These are phyloP conservation scores for Venustampulla echinocandica DNA, from an alignment of 495 filamentous ascomycete genomes.

Conservation along the genomic window DNA sequence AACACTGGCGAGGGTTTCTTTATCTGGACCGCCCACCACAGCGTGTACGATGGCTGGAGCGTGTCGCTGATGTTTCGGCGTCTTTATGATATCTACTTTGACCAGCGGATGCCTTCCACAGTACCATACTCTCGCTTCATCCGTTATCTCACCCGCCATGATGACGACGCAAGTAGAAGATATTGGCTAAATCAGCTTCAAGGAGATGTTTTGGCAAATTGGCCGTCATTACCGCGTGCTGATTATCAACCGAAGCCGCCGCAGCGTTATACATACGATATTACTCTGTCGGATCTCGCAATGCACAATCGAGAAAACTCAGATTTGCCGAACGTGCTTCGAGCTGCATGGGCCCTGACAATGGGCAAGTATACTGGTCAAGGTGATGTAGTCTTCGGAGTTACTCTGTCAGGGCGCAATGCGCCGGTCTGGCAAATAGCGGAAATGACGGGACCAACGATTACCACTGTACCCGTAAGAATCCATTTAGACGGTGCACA, in stretches of 20 bases:
- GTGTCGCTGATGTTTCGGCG: neutral
- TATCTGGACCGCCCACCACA: slow-evolving; percentile 4
- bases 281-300: neutral
- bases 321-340: neutral
- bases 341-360: neutral
- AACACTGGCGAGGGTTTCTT: neutral
- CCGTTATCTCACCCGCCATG: neutral
- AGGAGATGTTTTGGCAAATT: neutral
- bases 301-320: neutral
- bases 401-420: neutral
- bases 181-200: neutral
- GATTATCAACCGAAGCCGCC: slow-evolving; percentile 1
- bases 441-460: neutral
- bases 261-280: neutral
- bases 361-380: neutral
- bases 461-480: neutral
- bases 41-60: slow-evolving; percentile 10
- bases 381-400: neutral
- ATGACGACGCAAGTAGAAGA: neutral
- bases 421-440: neutral
- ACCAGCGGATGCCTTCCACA: neutral
- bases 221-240: neutral
- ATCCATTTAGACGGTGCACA: neutral
- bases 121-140: neutral
- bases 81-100: neutral